phyloP scores from a whole-genome alignment of 2,329 filamentous ascomycete species.

The Pestalotiopsis sp. region DNA sequence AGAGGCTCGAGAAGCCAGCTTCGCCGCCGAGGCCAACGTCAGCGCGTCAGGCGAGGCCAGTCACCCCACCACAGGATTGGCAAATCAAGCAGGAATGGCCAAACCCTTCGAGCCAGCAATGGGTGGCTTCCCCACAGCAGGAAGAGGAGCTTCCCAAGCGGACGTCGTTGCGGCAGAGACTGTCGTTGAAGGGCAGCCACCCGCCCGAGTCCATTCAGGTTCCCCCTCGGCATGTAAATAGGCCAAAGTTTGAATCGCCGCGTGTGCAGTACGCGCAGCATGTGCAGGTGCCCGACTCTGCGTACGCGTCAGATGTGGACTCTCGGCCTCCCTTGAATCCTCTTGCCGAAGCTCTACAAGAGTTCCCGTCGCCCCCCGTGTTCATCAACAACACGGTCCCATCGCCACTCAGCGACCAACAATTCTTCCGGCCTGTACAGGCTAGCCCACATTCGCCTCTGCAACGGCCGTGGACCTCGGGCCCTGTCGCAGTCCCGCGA shows the following conservation, averaged over 20 bases:
- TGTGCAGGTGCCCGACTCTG: slow-evolving; percentile 47
- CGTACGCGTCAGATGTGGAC: slow-evolving; percentile 52
- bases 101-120: neutral
- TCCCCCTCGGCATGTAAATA: slow-evolving; percentile 44
- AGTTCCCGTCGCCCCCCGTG: slow-evolving; percentile 38
- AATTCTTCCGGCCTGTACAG: slow-evolving; percentile 64
- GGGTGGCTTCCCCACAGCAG: neutral
- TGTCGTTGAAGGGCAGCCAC: slow-evolving; percentile 54
- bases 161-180: slow-evolving; percentile 55
- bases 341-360: slow-evolving; percentile 28
- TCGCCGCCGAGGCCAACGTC: neutral
- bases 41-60: neutral
- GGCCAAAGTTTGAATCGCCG: slow-evolving; percentile 29
- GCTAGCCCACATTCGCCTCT: slow-evolving; percentile 67
- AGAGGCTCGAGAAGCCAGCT: neutral
- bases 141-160: slow-evolving; percentile 33
- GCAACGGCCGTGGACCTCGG: slow-evolving; percentile 59
- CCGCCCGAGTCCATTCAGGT: slow-evolving; percentile 59
- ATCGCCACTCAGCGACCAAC: slow-evolving; percentile 55
- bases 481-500: slow-evolving; percentile 33
- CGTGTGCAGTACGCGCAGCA: slow-evolving; percentile 17
- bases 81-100: neutral
- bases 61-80: neutral
- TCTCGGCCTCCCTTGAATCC: slow-evolving; percentile 39
- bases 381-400: slow-evolving; percentile 42